These are phyloP conservation scores for Discostella stelligeroides DNA, from an alignment of 108 stramenopile genomes.

Conservation along the genomic window DNA sequence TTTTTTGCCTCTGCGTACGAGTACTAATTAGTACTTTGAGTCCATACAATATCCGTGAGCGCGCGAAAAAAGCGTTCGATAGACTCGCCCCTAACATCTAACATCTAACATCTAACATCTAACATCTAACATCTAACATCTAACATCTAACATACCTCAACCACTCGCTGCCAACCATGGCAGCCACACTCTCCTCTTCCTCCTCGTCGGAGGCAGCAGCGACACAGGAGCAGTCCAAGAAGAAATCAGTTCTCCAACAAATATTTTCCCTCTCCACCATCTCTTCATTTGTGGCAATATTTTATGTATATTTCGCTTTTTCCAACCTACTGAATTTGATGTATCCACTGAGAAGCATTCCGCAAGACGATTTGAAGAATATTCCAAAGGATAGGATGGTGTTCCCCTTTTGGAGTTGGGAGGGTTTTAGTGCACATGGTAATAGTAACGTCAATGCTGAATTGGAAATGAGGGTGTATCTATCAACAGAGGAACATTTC, in stretches of 20 bases:
- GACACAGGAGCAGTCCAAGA: background rate
- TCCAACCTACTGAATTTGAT: constrained; percentile 43
- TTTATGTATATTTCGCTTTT: constrained; percentile 47
- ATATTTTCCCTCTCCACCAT: constrained; percentile 48
- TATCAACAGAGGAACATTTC: constrained; percentile 52
- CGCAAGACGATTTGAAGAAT: constrained; percentile 27
- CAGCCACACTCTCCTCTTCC: too few relatives aligned
- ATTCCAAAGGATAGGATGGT: constrained; percentile 37
- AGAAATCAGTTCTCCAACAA: constrained; percentile 35
- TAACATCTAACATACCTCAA: too few relatives aligned
- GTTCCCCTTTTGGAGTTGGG: constrained; percentile 44
- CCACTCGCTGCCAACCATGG: too few relatives aligned
- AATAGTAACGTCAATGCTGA: constrained; percentile 11
- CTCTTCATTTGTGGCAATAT: constrained; percentile 30
- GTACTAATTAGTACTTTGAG: too few relatives aligned
- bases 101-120: too few relatives aligned
- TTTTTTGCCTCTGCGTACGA: too few relatives aligned
- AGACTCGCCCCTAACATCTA: too few relatives aligned
- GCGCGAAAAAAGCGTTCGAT: too few relatives aligned
- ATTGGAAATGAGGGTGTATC: constrained; percentile 71
- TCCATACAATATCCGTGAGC: too few relatives aligned
- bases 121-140: too few relatives aligned
- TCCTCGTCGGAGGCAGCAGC: background rate
- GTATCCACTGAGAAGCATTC: constrained; percentile 43
- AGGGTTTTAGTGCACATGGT: background rate